Evolutionary conservation across 345 rosid species (phyloP).

Genomic region (Eutrema yunnanense): DNA sequence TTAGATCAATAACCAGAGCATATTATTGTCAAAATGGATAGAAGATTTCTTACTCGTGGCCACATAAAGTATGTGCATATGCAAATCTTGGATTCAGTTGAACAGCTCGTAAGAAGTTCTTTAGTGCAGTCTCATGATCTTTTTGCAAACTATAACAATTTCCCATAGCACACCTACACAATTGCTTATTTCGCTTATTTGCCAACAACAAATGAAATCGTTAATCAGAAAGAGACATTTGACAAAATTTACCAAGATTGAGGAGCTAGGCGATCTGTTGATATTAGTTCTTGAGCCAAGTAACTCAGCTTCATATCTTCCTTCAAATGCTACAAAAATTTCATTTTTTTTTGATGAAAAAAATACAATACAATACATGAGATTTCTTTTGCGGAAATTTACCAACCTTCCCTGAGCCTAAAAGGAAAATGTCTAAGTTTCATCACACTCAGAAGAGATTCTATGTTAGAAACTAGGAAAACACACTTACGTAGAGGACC

Average conservation of each 20-base stretch:
- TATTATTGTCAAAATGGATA: background rate
- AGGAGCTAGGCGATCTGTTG: conserved; percentile 94
- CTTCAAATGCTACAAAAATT: conserved; percentile 78
- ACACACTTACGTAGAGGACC: conserved; percentile 77
- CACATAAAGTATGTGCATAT: conserved; percentile 91
- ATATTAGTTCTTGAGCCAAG: conserved; percentile 84
- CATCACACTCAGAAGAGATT: background rate
- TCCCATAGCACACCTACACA: conserved; percentile 96
- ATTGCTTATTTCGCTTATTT: background rate
- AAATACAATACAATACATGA: background rate
- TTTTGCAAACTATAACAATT: conserved; percentile 96
- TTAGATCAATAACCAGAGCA: conserved; percentile 1
- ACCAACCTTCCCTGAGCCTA: background rate
- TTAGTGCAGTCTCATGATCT: conserved; percentile 95
- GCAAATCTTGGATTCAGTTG: conserved; percentile 86
- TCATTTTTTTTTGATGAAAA: background rate
- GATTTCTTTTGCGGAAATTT: background rate
- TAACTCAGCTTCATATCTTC: conserved; percentile 98
- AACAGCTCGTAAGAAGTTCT: conserved; percentile 89
- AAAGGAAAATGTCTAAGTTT: conserved; percentile 7
- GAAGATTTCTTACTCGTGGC: conserved; percentile 74
- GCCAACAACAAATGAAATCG: background rate
- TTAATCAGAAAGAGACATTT: background rate
- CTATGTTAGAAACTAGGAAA: background rate
- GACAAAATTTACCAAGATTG: conserved; percentile 67